Conservation (phyloP, 2,329 filamentous ascomycete genomes). For the Hirsutella thompsonii region DNA sequence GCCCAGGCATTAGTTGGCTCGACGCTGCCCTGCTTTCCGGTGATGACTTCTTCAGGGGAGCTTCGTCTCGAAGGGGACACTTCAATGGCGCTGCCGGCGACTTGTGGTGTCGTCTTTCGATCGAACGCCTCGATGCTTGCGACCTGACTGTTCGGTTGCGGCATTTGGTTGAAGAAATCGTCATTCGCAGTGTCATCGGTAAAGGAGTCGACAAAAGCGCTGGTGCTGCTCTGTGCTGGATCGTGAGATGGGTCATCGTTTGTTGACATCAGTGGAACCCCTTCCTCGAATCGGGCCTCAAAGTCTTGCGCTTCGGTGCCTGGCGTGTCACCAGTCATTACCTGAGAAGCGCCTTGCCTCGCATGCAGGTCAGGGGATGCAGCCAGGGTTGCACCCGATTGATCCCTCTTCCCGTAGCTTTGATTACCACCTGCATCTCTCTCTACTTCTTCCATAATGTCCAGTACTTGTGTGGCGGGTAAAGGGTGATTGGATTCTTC, state of each 20-base stretch:
- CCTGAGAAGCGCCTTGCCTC: conserved; percentile 17
- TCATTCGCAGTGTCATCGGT: conserved; percentile 36
- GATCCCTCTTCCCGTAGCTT: conserved; percentile 10
- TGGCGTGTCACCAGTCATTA: conserved; percentile 29
- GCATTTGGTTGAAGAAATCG: conserved; percentile 49
- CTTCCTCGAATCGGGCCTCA: conserved; percentile 56
- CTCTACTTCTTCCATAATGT: conserved; percentile 40
- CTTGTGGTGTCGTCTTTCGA: conserved; percentile 59
- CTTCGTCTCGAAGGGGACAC: no score
- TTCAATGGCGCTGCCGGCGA: conserved; percentile 30
- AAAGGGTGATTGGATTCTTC: conserved; percentile 20
- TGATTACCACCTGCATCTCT: conserved; percentile 30
- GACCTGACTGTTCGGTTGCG: conserved; percentile 13
- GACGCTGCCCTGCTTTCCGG: no score
- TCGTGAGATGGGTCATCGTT: conserved; percentile 4
- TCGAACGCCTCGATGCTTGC: conserved; percentile 27
- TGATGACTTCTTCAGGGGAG: no score
- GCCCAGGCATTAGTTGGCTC: not conserved
- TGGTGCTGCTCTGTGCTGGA: not conserved
- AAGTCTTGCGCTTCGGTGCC: conserved; percentile 27
- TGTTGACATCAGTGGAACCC: conserved; percentile 46
- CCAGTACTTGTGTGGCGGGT: conserved; percentile 36
- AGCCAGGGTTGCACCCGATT: conserved; percentile 2
- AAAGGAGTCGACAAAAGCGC: conserved; percentile 18
- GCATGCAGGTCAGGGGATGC: conserved; percentile 3